A percentile compares a stretch with the other conserved stretches of the same genome.
Evolutionary conservation across 768 basidiomycete species (phyloP).

Genomic region (Mycena kentingensis): DNA sequence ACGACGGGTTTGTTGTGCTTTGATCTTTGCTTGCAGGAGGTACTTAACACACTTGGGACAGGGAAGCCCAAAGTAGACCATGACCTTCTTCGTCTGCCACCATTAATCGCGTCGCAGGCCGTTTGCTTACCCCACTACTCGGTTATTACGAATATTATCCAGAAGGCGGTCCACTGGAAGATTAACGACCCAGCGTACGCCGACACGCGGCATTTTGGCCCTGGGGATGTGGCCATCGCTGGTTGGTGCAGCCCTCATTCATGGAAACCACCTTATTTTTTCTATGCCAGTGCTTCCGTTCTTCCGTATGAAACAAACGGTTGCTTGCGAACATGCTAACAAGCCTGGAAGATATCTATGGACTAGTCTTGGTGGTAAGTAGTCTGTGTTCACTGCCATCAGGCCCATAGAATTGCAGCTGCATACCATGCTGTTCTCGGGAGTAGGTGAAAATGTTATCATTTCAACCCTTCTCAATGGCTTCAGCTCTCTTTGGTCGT

Average conservation of each 20-base stretch:
- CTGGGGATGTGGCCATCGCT: slow-evolving; percentile 60
- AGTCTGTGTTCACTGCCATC: not conserved
- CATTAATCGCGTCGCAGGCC: slow-evolving; percentile 41
- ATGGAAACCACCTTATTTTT: too few species aligned
- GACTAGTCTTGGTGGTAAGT: slow-evolving; percentile 57
- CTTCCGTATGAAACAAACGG: slow-evolving; percentile 44
- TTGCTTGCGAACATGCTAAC: not conserved
- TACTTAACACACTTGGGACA: slow-evolving; percentile 11
- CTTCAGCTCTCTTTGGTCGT: slow-evolving; percentile 56
- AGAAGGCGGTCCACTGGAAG: slow-evolving; percentile 54
- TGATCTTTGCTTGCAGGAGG: not conserved
- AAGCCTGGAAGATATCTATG: slow-evolving; percentile 53
- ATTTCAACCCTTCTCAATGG: slow-evolving; percentile 1
- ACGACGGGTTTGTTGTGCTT: slow-evolving; percentile 60
- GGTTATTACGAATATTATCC: slow-evolving; percentile 65
- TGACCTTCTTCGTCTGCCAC: not conserved
- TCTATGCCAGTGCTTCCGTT: slow-evolving; percentile 52
- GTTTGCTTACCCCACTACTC: slow-evolving; percentile 68
- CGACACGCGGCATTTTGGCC: slow-evolving; percentile 43
- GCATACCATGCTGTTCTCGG: slow-evolving; percentile 55
- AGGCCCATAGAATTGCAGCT: slow-evolving; percentile 35
- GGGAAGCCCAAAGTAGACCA: slow-evolving; percentile 40
- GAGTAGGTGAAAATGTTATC: slow-evolving; percentile 36
- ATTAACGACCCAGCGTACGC: slow-evolving; percentile 42
- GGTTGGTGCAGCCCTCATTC: too few species aligned